Base-by-base conservation (phyloP, 1,139 yeast genomes). In the Geotrichum aggregatum region DNA sequence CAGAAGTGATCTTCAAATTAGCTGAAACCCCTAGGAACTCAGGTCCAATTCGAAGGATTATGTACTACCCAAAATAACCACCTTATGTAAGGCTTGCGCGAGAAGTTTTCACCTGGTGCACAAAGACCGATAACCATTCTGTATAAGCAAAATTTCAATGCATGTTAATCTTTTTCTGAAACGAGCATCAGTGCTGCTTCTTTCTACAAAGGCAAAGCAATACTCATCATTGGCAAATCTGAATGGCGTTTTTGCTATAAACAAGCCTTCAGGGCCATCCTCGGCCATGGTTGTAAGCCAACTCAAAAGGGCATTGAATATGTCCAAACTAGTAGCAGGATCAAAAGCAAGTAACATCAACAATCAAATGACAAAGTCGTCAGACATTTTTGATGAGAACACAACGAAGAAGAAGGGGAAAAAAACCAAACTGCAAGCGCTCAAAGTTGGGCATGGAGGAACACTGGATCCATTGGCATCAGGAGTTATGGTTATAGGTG, bases 371-470 rank as follows among this genome's bases (percentile, higher is more conserved):
- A 67, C 77, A 62, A 66, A 75, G 67, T 66, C 80, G 61, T 71
- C 76, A 59, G 68, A 78, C 68, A 67, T 24, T 24, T 24, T 5
- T 19, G 77, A 71, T 77, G 73, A 71, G n/a, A n/a, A n/a, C n/a
- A n/a, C n/a, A n/a, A n/a, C n/a, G n/a, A n/a, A n/a, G n/a, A n/a
- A n/a, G n/a, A n/a, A n/a, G n/a, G n/a, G n/a, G n/a, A 66, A 74
- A 70, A 66, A 76, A 51, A 70, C 77, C 45, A 71, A 74, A 49
- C 70, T 78, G n/a, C 66, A 72, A 16, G 26, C 35, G 82, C 82
- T 91, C 30, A 92, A 92, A 64, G 84, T 92, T 73, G 99, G 99
- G 1, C 99, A 92, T 68, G 99, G 98, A 8, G 99, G 99, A 3
- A 92, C 99, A 0, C 74, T 92, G 44, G 99, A 92, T 64, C 98